Conservation (phyloP, 129 eudicot species). For the Flaveria bidentis region DNA sequence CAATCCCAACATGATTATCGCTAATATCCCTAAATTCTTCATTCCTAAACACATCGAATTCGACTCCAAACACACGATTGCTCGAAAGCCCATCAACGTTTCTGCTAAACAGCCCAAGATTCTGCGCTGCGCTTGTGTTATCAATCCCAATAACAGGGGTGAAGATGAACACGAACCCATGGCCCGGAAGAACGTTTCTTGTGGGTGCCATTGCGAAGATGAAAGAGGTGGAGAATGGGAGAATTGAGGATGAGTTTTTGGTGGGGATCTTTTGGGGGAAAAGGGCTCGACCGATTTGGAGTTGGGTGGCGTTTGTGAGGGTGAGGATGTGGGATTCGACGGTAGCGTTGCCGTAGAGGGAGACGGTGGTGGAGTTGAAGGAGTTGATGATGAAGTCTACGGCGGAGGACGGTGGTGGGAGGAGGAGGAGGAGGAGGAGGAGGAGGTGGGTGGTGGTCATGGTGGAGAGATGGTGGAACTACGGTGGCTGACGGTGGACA, state of each 20-base stretch:
- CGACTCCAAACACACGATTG: slow-evolving; percentile 67
- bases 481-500: not conserved
- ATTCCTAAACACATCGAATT: slow-evolving; percentile 68
- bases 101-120: slow-evolving; percentile 60
- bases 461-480: slow-evolving; percentile 2
- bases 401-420: slow-evolving; percentile 35
- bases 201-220: slow-evolving; percentile 73
- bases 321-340: slow-evolving; percentile 56
- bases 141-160: slow-evolving; percentile 52
- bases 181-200: slow-evolving; percentile 44
- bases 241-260: slow-evolving; percentile 38
- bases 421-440: slow-evolving; percentile 10
- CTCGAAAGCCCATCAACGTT: slow-evolving; percentile 43
- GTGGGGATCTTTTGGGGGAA: slow-evolving; percentile 52
- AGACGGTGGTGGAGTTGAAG: slow-evolving; percentile 53
- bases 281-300: slow-evolving; percentile 61
- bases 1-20: slow-evolving; percentile 68
- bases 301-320: slow-evolving; percentile 40
- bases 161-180: slow-evolving; percentile 67
- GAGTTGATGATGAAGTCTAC: slow-evolving; percentile 56
- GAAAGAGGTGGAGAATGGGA: slow-evolving; percentile 70
- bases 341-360: slow-evolving; percentile 67
- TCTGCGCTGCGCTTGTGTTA: slow-evolving; percentile 47
- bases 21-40: slow-evolving; percentile 56
- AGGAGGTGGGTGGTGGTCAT: slow-evolving; percentile 14